A percentile compares a stretch with the other conserved stretches of the same genome.
Evolutionary conservation across 2,329 filamentous ascomycete genomes (phyloP).

Genomic region (Pseudocercospora fuligena): DNA sequence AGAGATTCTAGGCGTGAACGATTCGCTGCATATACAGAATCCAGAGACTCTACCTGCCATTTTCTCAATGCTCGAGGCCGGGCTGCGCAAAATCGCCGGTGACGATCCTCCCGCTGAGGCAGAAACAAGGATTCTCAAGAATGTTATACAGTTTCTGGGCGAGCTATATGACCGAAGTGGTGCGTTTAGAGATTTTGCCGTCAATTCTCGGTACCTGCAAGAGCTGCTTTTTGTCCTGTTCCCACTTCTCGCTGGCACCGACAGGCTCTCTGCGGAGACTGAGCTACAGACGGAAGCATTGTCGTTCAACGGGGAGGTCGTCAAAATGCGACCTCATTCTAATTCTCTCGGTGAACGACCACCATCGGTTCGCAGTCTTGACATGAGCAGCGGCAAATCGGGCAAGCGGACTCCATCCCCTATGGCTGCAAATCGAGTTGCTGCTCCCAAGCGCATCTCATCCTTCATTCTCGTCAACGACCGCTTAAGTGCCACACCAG

Average conservation of each 20-base stretch:
- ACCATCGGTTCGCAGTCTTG: constrained; percentile 76
- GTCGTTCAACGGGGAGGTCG: constrained; percentile 83
- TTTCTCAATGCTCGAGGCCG: constrained; percentile 83
- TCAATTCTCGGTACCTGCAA: constrained; percentile 79
- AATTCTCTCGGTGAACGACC: constrained; percentile 60
- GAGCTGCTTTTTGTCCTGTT: constrained; percentile 80
- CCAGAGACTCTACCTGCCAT: constrained; percentile 81
- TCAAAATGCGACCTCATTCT: constrained; percentile 77
- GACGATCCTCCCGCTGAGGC: constrained; percentile 57
- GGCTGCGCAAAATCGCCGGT: constrained; percentile 71
- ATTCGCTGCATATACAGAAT: constrained; percentile 69
- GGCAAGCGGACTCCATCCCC: constrained; percentile 47
- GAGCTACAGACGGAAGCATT: constrained; percentile 85
- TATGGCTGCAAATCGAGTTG: constrained; percentile 51
- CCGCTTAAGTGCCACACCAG: constrained; percentile 61
- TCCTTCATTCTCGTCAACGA: constrained; percentile 89
- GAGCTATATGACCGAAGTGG: constrained; percentile 77
- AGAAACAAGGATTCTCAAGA: constrained; percentile 66
- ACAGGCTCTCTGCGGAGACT: constrained; percentile 79
- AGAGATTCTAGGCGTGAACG: constrained; percentile 67
- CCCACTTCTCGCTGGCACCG: constrained; percentile 84
- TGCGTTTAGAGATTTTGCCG: constrained; percentile 81
- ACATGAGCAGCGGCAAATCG: constrained; percentile 49
- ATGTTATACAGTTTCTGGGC: constrained; percentile 77
- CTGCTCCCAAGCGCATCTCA: constrained; percentile 76